Evolutionary conservation across 2,329 filamentous ascomycete species (phyloP).

Genomic region (Cladosporium sp.): DNA sequence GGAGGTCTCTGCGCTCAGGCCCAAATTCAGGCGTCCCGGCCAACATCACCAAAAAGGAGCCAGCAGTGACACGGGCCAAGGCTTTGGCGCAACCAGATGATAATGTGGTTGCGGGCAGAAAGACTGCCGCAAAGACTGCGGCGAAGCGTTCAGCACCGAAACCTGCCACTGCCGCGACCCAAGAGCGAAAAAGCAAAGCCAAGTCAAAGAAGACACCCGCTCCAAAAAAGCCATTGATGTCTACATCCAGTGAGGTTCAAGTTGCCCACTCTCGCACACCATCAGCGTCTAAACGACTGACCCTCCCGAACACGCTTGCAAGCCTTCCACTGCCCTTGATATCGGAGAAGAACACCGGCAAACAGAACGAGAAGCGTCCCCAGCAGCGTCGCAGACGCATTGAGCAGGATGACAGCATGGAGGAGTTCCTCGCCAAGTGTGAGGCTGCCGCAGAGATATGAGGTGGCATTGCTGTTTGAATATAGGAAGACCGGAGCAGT

Average conservation of each 20-base stretch:
- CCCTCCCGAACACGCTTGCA: neutral
- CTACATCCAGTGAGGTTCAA: neutral
- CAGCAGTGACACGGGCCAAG: neutral
- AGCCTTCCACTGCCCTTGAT: neutral
- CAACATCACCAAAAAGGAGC: neutral
- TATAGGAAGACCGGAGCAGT: neutral
- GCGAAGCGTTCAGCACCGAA: neutral
- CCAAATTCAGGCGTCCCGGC: neutral
- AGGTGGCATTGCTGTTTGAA: neutral
- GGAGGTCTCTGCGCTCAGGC: neutral
- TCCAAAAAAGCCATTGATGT: neutral
- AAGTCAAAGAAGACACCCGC: neutral
- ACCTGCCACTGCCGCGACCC: neutral
- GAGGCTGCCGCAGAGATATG: neutral
- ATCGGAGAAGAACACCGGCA: neutral
- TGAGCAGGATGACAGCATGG: constrained; percentile 4
- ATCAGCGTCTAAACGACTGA: neutral
- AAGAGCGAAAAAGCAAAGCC: neutral
- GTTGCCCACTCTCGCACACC: neutral
- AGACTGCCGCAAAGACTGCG: neutral
- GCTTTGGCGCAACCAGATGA: neutral
- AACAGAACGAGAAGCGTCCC: neutral
- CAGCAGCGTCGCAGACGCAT: constrained; percentile 3
- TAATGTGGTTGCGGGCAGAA: neutral
- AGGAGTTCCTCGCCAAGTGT: constrained; percentile 11